Evolutionary conservation across 495 filamentous ascomycete genomes (phyloP), one percentile per base, ranked within the genome.

Genomic region (Talaromyces adpressus): DNA sequence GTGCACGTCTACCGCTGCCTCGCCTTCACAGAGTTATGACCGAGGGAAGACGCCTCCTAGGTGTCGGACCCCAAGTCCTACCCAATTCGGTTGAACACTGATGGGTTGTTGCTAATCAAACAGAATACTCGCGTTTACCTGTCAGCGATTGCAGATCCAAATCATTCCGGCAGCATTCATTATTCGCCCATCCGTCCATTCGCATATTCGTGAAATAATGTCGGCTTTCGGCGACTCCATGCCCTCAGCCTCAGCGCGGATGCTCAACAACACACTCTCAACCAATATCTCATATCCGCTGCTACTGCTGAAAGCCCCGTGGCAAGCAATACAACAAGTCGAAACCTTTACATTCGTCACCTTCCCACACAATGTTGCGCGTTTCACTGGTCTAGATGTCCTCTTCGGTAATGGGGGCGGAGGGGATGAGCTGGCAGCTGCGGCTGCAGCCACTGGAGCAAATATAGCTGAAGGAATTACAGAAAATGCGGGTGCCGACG

Each of bases 341-440:
- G 76, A 79, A 59, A 68, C 70, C 4, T 75, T 77, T 59, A 73
- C 75, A 1, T 73, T 78, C 56, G 70, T 65, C 12, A 74, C 73
- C 1, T 62, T 80, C 27, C 77, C 77, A n/a, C 67, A 67, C 58
- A 71, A 73, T n/a, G 47, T 77, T 29, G 73, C 66, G 11, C 71
- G 70, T 36, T 25, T 77, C 7, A 64, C 68, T 18, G 74, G 76
- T 16, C 56, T 79, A 8, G 62, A 69, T 22, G 54, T 67, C 29
- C 66, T 78, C 16, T 58, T 65, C 14, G 66, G 65, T 47, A 63
- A 68, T 8, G 70, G 67, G 18, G 57, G 65, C 11, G 68, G 64
- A 7, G 53, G 70, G n/a, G 71, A 65, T 36, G 71, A 74, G 20
- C 69, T 73, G 11, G 67, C 73, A 32, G 30, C 62, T 34, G 69